These are phyloP conservation scores for Alternaria tenuissima DNA, from an alignment of 2,329 filamentous ascomycete genomes.

Conservation along the genomic window DNA sequence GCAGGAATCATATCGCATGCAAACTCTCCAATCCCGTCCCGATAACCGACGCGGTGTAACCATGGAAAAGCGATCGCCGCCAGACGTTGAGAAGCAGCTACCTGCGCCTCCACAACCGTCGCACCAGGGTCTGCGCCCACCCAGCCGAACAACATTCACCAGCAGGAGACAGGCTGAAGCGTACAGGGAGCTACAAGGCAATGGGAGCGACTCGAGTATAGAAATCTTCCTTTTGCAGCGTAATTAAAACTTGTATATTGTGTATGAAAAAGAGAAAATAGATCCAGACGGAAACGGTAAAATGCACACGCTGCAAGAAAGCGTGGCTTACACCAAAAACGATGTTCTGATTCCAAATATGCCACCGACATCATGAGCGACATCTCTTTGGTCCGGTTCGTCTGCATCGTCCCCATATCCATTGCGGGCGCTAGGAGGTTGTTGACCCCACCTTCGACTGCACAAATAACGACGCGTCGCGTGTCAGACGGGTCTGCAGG, in stretches of 20 bases:
- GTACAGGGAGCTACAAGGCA: constrained; percentile 6
- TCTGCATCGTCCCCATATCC: background rate
- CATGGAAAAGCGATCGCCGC: background rate
- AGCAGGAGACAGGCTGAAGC: constrained; percentile 5
- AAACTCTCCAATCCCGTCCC: background rate
- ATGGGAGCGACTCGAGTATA: constrained; percentile 11
- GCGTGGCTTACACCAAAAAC: background rate
- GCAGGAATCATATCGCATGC: constrained; percentile 8
- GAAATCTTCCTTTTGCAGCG: constrained; percentile 16
- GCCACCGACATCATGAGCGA: background rate
- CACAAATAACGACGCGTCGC: background rate
- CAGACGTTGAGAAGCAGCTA: background rate
- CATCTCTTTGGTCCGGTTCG: background rate
- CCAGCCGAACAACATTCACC: constrained; percentile 11
- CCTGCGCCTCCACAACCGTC: constrained; percentile 3
- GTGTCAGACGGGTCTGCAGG: background rate
- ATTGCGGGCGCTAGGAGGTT: background rate
- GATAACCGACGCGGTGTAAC: background rate
- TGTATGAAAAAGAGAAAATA: background rate
- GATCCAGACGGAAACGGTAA: background rate
- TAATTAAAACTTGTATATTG: background rate
- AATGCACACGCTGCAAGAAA: background rate
- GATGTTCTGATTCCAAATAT: background rate
- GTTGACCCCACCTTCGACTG: background rate
- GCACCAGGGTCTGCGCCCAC: constrained; percentile 6